Evolutionary conservation across 441 rosid genomes (phyloP).

Genomic region (Sinapis alba): DNA sequence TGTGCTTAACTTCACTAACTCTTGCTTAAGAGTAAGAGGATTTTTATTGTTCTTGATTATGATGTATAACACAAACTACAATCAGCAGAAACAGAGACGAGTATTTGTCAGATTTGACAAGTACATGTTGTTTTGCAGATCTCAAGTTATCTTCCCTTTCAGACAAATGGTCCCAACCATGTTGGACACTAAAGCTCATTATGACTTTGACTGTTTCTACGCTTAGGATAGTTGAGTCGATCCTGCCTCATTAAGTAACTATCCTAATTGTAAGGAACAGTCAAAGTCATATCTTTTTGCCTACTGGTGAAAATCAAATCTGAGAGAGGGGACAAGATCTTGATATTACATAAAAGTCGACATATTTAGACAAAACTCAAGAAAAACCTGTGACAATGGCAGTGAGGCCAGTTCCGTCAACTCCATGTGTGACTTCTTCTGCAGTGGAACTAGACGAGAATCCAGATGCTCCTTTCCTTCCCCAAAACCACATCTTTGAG

Average conservation of each 20-base stretch:
- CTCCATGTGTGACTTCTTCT: slow-evolving; percentile 55
- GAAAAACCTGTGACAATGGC: slow-evolving; percentile 64
- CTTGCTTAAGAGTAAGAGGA: neutral
- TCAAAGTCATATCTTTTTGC: neutral
- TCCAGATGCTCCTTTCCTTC: slow-evolving; percentile 61
- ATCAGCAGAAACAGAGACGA: neutral
- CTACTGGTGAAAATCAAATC: neutral
- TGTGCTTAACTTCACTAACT: too few relatives aligned
- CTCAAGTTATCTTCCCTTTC: neutral
- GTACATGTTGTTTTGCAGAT: slow-evolving; percentile 13
- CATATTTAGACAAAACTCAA: slow-evolving; percentile 12
- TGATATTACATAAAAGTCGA: neutral
- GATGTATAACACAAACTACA: neutral
- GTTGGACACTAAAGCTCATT: neutral
- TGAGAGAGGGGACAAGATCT: neutral
- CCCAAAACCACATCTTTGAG: slow-evolving; percentile 50
- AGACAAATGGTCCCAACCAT: slow-evolving; percentile 28
- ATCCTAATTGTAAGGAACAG: neutral
- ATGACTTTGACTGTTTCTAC: too few relatives aligned
- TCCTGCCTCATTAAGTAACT: too few relatives aligned
- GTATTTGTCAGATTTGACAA: neutral
- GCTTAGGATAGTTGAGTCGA: too few relatives aligned
- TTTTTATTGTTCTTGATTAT: neutral
- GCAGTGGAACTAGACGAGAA: slow-evolving; percentile 66
- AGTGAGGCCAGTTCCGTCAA: slow-evolving; percentile 63